Percentiles rank a stretch among this genome's conserved stretches.
These are phyloP conservation scores for Ceratocystis cubensis DNA, from an alignment of 2,329 filamentous ascomycete species.

Conservation along the genomic window DNA sequence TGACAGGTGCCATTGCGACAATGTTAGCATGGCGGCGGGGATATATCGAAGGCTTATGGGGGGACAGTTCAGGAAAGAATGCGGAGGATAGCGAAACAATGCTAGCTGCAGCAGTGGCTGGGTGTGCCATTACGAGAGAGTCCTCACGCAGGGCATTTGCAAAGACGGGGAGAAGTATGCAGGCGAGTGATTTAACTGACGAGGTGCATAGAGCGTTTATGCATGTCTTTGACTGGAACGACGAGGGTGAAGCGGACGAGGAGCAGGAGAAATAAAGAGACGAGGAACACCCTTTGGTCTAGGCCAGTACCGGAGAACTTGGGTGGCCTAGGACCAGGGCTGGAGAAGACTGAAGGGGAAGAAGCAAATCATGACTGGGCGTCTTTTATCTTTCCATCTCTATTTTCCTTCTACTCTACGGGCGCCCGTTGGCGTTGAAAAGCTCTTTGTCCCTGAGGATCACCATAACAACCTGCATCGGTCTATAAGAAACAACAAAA, in stretches of 20 bases:
- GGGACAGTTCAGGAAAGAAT: slow-evolving; percentile 32
- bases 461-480: neutral
- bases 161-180: slow-evolving; percentile 74
- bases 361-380: neutral
- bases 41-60: slow-evolving; percentile 75
- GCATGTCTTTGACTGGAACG: slow-evolving; percentile 61
- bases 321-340: neutral
- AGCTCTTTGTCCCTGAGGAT: slow-evolving; percentile 1
- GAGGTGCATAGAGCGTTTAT: slow-evolving; percentile 75
- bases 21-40: slow-evolving; percentile 79
- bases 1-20: slow-evolving; percentile 81
- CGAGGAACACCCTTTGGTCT: neutral
- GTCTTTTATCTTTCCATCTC: too few relatives aligned
- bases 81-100: slow-evolving; percentile 45
- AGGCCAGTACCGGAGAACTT: neutral
- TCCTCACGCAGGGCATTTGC: slow-evolving; percentile 78
- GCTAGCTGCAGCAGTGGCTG: slow-evolving; percentile 71
- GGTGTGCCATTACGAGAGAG: slow-evolving; percentile 74
- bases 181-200: slow-evolving; percentile 86
- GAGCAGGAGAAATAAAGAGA: neutral
- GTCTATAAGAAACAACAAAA: neutral
- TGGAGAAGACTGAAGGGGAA: neutral
- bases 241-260: neutral
- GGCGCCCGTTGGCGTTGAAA: neutral
- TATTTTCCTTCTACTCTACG: neutral